These are phyloP conservation scores for Geranium incanum DNA, from an alignment of 441 rosid genomes.

Conservation along the genomic window DNA sequence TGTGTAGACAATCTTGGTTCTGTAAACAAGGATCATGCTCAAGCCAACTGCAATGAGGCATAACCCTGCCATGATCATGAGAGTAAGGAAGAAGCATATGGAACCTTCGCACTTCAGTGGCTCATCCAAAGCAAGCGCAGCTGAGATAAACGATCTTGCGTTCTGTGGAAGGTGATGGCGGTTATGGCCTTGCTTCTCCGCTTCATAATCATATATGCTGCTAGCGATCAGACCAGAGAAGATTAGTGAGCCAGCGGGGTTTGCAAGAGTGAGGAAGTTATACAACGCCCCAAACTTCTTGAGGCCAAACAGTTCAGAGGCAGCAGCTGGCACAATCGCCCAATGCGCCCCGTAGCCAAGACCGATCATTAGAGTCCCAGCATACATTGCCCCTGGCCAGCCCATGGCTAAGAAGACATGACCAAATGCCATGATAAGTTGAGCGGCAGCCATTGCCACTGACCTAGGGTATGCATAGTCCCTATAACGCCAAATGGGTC, in stretches of 20 bases:
- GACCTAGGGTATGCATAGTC: constrained; percentile 87
- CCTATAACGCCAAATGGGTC: constrained; percentile 27
- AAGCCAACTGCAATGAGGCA: constrained; percentile 53
- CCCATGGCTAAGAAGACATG: constrained; percentile 74
- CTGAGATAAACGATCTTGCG: constrained; percentile 24
- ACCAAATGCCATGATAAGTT: constrained; percentile 76
- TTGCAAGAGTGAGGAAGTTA: constrained; percentile 83
- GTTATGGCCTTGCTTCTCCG: constrained; percentile 59
- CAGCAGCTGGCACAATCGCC: constrained; percentile 94
- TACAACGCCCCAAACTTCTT: constrained; percentile 85
- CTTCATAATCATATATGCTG: constrained; percentile 73
- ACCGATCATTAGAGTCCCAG: constrained; percentile 77
- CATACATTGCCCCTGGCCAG: constrained; percentile 84
- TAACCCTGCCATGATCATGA: constrained; percentile 77
- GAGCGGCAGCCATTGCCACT: constrained; percentile 65
- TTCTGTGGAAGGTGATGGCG: constrained; percentile 19
- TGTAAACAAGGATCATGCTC: constrained; percentile 72
- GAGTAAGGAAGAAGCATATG: constrained; percentile 76
- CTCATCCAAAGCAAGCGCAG: constrained; percentile 34
- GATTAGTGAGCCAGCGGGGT: constrained; percentile 82
- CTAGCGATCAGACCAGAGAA: constrained; percentile 88
- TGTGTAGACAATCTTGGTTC: constrained; percentile 66
- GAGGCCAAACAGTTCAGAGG: constrained; percentile 85
- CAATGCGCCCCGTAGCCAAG: constrained; percentile 91
- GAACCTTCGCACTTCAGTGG: constrained; percentile 62